These are phyloP conservation scores for Aphanomyces euteiches DNA, from an alignment of 352 stramenopile genomes.

Conservation along the genomic window DNA sequence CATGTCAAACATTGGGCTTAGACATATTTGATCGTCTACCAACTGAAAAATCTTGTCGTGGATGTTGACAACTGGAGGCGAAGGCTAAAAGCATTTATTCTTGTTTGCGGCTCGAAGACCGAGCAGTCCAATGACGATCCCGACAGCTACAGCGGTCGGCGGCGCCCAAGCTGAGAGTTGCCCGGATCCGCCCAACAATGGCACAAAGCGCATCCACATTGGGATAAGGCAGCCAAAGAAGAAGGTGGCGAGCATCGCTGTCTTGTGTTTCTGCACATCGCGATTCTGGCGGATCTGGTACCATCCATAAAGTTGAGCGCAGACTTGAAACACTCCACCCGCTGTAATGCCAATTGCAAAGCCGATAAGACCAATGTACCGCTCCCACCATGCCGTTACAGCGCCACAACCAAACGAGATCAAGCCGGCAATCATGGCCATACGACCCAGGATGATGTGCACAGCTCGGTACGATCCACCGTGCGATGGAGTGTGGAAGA, in stretches of 20 bases:
- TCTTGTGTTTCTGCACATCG: conserved; percentile 1
- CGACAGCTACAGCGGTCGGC: neutral
- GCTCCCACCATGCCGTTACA: conserved; percentile 11
- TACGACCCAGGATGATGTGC: neutral
- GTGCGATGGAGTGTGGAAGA: conserved; percentile 19
- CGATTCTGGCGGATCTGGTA: neutral
- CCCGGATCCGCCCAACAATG: neutral
- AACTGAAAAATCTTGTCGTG: no score
- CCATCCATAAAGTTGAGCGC: neutral
- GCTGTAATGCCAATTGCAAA: conserved; percentile 8
- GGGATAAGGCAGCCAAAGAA: conserved; percentile 23
- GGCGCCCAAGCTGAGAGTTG: neutral
- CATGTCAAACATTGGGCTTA: no score
- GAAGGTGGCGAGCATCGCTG: neutral
- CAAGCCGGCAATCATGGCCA: conserved; percentile 10
- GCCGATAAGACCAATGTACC: neutral
- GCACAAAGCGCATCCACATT: conserved; percentile 9
- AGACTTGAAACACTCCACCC: conserved; percentile 2
- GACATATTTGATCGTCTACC: no score
- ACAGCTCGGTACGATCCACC: neutral
- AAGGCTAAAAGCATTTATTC: no score
- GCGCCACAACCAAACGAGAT: neutral
- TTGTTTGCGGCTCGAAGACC: neutral
- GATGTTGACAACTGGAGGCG: no score
- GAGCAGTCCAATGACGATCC: neutral